A percentile compares a stretch with the other conserved stretches of the same genome.
Conservation (phyloP, 2,329 filamentous ascomycete genomes). For the Trichoderma sp. region DNA sequence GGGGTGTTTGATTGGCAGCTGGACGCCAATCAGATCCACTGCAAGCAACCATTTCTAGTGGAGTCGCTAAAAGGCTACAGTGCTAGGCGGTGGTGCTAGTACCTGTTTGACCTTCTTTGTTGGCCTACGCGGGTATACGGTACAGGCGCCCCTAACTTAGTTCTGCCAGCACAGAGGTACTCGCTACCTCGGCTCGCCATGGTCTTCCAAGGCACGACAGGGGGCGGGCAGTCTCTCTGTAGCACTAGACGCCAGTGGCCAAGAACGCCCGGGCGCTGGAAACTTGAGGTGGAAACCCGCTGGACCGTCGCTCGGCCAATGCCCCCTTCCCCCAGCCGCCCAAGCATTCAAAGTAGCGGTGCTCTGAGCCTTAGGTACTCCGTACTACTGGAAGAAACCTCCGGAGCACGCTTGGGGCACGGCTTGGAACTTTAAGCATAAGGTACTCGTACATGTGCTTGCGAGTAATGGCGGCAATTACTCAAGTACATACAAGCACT, state of each 20-base stretch:
- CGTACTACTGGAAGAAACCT: background rate
- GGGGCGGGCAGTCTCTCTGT: background rate
- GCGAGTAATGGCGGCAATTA: background rate
- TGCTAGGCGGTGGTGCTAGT: background rate
- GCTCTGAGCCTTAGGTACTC: background rate
- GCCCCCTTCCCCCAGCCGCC: background rate
- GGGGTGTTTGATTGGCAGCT: constrained; percentile 13
- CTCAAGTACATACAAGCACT: background rate
- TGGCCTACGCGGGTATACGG: background rate
- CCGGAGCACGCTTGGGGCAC: background rate
- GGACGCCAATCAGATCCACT: background rate
- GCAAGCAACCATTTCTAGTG: constrained; percentile 10
- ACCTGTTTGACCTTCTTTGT: background rate
- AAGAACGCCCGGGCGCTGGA: background rate
- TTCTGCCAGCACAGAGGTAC: background rate
- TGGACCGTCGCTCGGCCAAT: background rate
- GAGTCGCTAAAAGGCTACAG: constrained; percentile 6
- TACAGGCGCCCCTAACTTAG: background rate
- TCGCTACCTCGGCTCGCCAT: background rate
- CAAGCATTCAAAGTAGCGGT: background rate
- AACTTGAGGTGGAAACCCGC: background rate
- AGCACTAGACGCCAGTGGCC: constrained; percentile 4
- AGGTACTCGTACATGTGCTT: background rate
- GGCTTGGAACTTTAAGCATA: background rate
- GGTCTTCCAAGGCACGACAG: background rate